Percentiles rank a stretch among this genome's conserved stretches.
phyloP scores from a whole-genome alignment of 257 asterid species.

The Sherardia arvensis region DNA sequence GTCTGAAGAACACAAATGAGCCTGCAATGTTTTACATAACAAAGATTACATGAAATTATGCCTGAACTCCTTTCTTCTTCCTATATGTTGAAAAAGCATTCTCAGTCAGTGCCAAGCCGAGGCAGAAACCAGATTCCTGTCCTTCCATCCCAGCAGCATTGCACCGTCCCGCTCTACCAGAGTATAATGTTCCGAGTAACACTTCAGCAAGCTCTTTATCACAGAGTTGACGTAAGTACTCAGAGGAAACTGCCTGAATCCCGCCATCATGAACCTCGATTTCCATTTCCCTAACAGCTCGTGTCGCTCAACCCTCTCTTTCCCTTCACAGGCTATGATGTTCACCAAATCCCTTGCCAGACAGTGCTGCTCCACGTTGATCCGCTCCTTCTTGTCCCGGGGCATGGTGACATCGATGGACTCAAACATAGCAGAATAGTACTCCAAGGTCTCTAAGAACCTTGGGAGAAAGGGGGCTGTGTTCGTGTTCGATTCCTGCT shows the following conservation, averaged over 20 bases:
- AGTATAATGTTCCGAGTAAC: constrained; percentile 71
- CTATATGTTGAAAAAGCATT: background rate
- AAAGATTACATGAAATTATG: constrained; percentile 1
- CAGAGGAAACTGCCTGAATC: constrained; percentile 56
- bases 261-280: constrained; percentile 72
- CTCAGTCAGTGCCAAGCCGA: constrained; percentile 75
- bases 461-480: constrained; percentile 72
- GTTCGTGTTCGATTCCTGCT: constrained; percentile 89
- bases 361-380: constrained; percentile 86
- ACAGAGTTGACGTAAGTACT: constrained; percentile 76
- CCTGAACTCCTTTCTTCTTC: background rate
- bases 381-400: constrained; percentile 70
- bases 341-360: constrained; percentile 86
- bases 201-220: constrained; percentile 50
- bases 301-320: constrained; percentile 80
- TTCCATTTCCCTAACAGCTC: constrained; percentile 93
- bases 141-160: constrained; percentile 84
- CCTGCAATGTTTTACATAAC: background rate
- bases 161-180: constrained; percentile 73
- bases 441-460: constrained; percentile 60
- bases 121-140: constrained; percentile 70
- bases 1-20: background rate
- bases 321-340: constrained; percentile 89
- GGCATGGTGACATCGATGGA: constrained; percentile 65
- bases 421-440: constrained; percentile 77